These are phyloP conservation scores for Penicillium chermesinum DNA, from an alignment of 495 filamentous ascomycete genomes.

Conservation along the genomic window DNA sequence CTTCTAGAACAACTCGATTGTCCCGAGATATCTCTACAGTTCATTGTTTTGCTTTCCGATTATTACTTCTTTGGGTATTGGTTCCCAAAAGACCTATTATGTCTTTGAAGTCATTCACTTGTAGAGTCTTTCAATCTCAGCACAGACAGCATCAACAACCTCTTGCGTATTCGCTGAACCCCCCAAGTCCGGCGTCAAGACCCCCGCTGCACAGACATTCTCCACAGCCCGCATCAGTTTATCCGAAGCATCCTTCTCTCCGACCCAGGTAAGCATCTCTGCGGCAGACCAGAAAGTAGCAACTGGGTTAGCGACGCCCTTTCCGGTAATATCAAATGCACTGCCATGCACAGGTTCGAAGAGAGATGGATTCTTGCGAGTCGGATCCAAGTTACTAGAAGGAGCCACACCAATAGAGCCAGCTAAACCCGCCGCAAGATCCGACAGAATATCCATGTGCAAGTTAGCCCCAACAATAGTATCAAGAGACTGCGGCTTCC, in stretches of 20 bases:
- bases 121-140: conserved; percentile 38
- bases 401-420: conserved; percentile 49
- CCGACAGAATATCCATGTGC: conserved; percentile 48
- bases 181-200: conserved; percentile 53
- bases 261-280: conserved; percentile 61
- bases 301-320: conserved; percentile 60
- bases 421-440: conserved; percentile 46
- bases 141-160: conserved; percentile 53
- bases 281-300: conserved; percentile 59
- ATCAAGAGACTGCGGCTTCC: conserved; percentile 42
- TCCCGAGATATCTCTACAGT: too few species aligned
- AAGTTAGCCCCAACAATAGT: conserved; percentile 49
- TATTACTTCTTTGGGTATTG: too few species aligned
- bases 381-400: conserved; percentile 54
- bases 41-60: too few species aligned
- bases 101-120: background rate
- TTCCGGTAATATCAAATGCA: conserved; percentile 62
- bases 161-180: conserved; percentile 45
- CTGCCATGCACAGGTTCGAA: conserved; percentile 60
- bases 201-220: conserved; percentile 46
- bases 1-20: too few species aligned
- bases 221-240: conserved; percentile 51
- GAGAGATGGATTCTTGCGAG: conserved; percentile 49
- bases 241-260: conserved; percentile 46
- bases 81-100: too few species aligned